Conservation (phyloP, 192 early-diverging fungal species). For the Gaertneriomyces sp. region DNA sequence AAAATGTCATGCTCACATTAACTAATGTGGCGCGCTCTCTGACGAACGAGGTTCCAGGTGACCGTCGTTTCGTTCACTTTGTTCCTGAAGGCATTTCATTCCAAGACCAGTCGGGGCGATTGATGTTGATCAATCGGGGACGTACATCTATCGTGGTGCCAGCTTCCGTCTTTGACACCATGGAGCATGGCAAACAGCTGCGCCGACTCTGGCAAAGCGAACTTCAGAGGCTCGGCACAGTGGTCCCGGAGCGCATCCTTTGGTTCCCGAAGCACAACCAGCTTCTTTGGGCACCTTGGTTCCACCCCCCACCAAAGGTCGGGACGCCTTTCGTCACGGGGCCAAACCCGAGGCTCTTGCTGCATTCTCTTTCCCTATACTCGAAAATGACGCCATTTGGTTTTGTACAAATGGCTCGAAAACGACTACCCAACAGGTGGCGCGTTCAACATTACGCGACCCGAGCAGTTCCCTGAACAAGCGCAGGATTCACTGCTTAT, state of each 20-base stretch:
- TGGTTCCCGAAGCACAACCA: conserved; percentile 1
- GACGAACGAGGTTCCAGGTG: neutral
- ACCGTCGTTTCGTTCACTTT: conserved; percentile 4
- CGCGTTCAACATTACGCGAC: neutral
- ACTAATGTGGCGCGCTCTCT: neutral
- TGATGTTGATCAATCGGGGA: conserved; percentile 1
- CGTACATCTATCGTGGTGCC: too few relatives aligned
- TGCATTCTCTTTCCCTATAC: neutral
- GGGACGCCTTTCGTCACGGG: neutral
- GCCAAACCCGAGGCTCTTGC: neutral
- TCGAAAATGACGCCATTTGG: conserved; percentile 1
- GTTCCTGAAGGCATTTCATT: neutral
- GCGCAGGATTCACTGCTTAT: neutral
- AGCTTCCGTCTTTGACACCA: conserved; percentile 3
- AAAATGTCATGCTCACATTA: neutral
- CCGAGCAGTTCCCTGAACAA: neutral
- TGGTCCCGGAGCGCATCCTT: conserved; percentile 2
- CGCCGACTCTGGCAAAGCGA: conserved; percentile 5
- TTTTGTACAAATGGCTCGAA: conserved; percentile 14
- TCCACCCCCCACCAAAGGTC: conserved; percentile 5
- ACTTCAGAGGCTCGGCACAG: neutral
- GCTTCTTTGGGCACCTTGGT: conserved; percentile 6
- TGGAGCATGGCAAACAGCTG: conserved; percentile 3
- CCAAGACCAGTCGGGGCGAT: conserved; percentile 1
- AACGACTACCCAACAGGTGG: conserved; percentile 9